Evolutionary conservation across 352 stramenopile genomes (phyloP).

Genomic region (Globisporangium cylindrosporum): DNA sequence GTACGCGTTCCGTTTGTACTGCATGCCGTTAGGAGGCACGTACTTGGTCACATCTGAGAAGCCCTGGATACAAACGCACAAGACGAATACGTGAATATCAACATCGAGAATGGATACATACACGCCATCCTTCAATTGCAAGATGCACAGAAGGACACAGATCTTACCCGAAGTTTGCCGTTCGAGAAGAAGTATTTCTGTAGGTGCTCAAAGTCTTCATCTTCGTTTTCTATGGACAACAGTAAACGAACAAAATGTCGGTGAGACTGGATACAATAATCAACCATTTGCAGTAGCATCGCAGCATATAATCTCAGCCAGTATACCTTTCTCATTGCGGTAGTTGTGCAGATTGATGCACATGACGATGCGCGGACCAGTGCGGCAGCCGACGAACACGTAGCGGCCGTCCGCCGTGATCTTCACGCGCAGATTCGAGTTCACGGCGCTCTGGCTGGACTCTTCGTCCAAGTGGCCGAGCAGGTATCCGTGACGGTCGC

Average conservation of each 20-base stretch:
- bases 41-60: constrained; percentile 74
- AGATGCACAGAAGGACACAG: neutral
- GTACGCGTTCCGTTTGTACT: constrained; percentile 43
- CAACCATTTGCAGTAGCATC: neutral
- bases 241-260: constrained; percentile 9
- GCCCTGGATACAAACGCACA: constrained; percentile 34
- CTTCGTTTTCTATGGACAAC: constrained; percentile 50
- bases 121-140: neutral
- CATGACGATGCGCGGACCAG: constrained; percentile 67
- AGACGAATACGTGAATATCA: constrained; percentile 9
- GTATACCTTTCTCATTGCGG: constrained; percentile 72
- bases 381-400: constrained; percentile 79
- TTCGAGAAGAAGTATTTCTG: constrained; percentile 73
- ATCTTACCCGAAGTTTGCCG: constrained; percentile 47
- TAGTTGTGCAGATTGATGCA: constrained; percentile 82
- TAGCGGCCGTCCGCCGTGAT: constrained; percentile 74
- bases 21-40: constrained; percentile 12
- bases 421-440: constrained; percentile 68
- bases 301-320: neutral
- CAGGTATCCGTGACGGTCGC: constrained; percentile 76
- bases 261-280: neutral
- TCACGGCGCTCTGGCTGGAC: constrained; percentile 44
- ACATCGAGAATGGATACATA: neutral
- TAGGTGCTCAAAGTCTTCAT: constrained; percentile 78
- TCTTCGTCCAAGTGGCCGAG: constrained; percentile 81